Base-by-base conservation (phyloP, 257 asterid species). In the Solanum virginianum region DNA sequence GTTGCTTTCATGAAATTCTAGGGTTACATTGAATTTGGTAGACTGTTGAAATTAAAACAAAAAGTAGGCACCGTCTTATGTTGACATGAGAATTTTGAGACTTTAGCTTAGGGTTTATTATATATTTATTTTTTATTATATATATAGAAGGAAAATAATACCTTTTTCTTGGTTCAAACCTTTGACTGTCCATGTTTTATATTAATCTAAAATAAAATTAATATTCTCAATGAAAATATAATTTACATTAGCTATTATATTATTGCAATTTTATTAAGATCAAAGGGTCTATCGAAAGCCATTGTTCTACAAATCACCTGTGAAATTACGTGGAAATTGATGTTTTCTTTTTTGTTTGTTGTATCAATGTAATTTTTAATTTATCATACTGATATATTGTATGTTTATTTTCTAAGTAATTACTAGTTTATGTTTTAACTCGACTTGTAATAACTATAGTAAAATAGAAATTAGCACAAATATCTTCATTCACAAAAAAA, bases 1-100 rank as follows among this genome's bases (percentile, higher is more conserved):
- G 17, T 75, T n/a, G 62, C 74, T 74, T 82, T 65, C 80, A 12
- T 60, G 4, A 60, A 65, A 82, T 60, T 59, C 68, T 83, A 66
- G 82, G 81, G 43, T 68, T 85, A 75, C 84, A 24, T 81, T 69
- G 85, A 69, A 81, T 66, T 80, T 54, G 72, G 62, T 14, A 63
- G 41, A 63, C 41, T 63, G 71, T 63, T 63, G 71, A 63, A 63
- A 63, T 63, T 63, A 63, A 63, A 63, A 39, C 85, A 68, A 63
- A 51, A 79, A 54, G 86, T 88, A 83, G 90, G 90, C 90, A 88
- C 90, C 90, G 90, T 80, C 87, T 88, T 56, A 79, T 82, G 17
- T 87, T 88, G 88, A 88, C 90, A 80, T 77, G 85, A 88, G 55
- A 85, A 83, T 39, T 80, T 45, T 47, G 59, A 7, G 14, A 22